Base-by-base conservation (phyloP, 495 filamentous ascomycete species). In the Aspergillus biplanus region DNA sequence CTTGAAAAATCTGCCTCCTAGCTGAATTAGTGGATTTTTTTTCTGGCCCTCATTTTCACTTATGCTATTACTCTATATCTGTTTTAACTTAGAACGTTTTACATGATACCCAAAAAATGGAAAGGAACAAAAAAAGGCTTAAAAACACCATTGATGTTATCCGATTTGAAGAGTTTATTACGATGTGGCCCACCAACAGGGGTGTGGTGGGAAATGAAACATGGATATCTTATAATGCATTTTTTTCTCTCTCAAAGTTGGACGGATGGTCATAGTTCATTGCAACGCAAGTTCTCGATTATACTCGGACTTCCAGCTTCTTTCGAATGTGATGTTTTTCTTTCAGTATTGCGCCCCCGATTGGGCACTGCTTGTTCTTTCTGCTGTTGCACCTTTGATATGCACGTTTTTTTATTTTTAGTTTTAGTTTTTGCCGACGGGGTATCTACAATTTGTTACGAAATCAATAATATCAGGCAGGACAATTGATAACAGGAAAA, bases 1-100 rank as follows among this genome's bases (percentile, higher is more conserved):
- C 58, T 76, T 90, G 69, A 82, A 78, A 49, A 87, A 86, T 65
- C 78, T 97, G 34, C 93, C 93, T 61, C 67, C 75, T 52, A 78
- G 73, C 61, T 82, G 66, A 71, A 54, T 27, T 44, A 44, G 11
- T 44, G 8, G 39, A 12, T 37, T 44, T 33, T 16, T 46, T 32
- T 52, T 11, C n/a, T 49, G 5, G 21, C 8, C 8, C 5, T 16
- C 16, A n/a, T 48, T 48, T 48, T 48, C 16, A 13, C 3, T 49
- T 50, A 9, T 27, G 6, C 27, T 50, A 21, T 18, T 27, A 21
- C 9, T 50, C 16, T 50, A 21, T 18, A 27, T 18, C 18, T 27
- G 9, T 50, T 50, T 9, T 18, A 50, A 31, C 16, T 4, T 9
- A 50, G 27, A 21, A 21, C 27, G 11, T 50, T 21, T 50, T 50